These are phyloP conservation scores for Fusarium buxicola DNA, from an alignment of 2,329 filamentous ascomycete genomes.

Conservation along the genomic window DNA sequence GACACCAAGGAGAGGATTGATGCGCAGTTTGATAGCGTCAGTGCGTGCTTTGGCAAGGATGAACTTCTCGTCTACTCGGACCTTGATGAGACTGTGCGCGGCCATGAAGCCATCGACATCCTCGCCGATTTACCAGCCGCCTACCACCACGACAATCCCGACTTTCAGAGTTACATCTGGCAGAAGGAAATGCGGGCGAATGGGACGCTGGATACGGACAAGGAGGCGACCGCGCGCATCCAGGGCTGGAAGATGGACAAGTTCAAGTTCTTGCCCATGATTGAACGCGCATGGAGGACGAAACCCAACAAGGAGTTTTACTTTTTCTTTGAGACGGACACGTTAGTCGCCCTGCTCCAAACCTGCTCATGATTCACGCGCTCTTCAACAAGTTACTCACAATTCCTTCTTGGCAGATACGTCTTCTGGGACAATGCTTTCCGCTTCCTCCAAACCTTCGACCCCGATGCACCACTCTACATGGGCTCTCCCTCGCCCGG, in stretches of 20 bases:
- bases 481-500: slow-evolving; percentile 62
- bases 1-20: slow-evolving; percentile 45
- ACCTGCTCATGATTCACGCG: background rate
- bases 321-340: slow-evolving; percentile 68
- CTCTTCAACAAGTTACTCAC: slow-evolving; percentile 7
- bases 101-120: slow-evolving; percentile 58
- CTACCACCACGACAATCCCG: slow-evolving; percentile 52
- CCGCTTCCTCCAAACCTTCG: slow-evolving; percentile 61
- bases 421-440: slow-evolving; percentile 57
- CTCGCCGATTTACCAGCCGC: slow-evolving; percentile 58
- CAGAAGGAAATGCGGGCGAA: slow-evolving; percentile 52
- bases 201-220: slow-evolving; percentile 49
- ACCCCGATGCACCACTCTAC: slow-evolving; percentile 58
- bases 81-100: slow-evolving; percentile 57
- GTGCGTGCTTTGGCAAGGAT: slow-evolving; percentile 59
- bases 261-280: slow-evolving; percentile 68
- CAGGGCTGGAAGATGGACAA: slow-evolving; percentile 66
- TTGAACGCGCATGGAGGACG: slow-evolving; percentile 61
- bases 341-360: slow-evolving; percentile 51
- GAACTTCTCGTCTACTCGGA: slow-evolving; percentile 64
- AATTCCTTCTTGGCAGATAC: slow-evolving; percentile 29
- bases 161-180: slow-evolving; percentile 55
- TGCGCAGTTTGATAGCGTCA: slow-evolving; percentile 63
- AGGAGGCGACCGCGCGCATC: slow-evolving; percentile 47
- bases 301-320: slow-evolving; percentile 65